A percentile compares a stretch with the other conserved stretches of the same genome.
These are phyloP conservation scores for Acacia melanoxylon DNA, from an alignment of 306 rosid species.

Conservation along the genomic window DNA sequence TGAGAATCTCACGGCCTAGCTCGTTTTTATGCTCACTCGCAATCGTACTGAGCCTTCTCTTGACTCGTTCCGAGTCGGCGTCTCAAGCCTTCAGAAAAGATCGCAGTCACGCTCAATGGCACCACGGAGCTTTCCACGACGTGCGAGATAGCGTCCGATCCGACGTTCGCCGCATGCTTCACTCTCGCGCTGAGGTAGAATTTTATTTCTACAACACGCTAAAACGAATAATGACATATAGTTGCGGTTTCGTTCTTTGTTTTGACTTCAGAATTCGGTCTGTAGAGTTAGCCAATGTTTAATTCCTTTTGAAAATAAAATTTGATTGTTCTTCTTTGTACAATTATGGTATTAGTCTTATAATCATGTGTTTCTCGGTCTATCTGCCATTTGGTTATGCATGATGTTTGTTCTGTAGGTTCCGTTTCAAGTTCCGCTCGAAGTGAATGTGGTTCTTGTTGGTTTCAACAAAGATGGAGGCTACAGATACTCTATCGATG, in stretches of 20 bases:
- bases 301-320: background rate
- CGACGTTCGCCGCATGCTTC: constrained; percentile 94
- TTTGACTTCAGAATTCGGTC: background rate
- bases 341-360: background rate
- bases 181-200: constrained; percentile 91
- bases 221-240: background rate
- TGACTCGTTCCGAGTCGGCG: constrained; percentile 63
- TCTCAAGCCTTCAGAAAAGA: constrained; percentile 78
- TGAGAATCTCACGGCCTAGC: constrained; percentile 21
- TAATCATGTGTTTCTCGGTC: background rate
- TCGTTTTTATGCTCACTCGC: constrained; percentile 11
- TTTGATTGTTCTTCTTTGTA: background rate
- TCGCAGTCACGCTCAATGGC: constrained; percentile 87
- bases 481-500: constrained; percentile 62
- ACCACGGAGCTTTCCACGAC: constrained; percentile 94
- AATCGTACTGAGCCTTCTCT: constrained; percentile 47
- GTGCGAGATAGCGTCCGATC: constrained; percentile 74
- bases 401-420: constrained; percentile 48
- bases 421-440: constrained; percentile 94
- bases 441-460: constrained; percentile 84
- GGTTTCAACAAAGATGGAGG: constrained; percentile 90
- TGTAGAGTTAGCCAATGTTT: background rate
- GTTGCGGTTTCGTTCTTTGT: background rate
- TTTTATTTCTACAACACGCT: background rate
- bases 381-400: background rate